These are phyloP conservation scores for Candida sp. DNA, from an alignment of 1,139 yeast genomes.

Conservation along the genomic window DNA sequence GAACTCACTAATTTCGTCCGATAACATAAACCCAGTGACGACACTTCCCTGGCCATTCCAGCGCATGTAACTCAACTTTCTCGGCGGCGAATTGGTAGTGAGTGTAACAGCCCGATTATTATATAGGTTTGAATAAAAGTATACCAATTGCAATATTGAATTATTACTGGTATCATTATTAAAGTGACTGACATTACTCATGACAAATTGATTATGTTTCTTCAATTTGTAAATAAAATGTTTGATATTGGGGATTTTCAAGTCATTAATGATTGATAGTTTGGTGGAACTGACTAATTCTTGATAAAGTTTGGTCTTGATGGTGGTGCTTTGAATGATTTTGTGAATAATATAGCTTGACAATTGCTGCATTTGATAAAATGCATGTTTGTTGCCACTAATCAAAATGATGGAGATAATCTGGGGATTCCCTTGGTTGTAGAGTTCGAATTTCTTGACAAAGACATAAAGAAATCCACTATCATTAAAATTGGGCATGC, in stretches of 20 bases:
- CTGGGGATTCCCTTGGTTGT: slow-evolving; percentile 12
- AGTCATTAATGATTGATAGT: slow-evolving; percentile 32
- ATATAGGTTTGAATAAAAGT: slow-evolving; percentile 29
- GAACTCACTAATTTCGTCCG: slow-evolving; percentile 33
- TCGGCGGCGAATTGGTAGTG: slow-evolving; percentile 13
- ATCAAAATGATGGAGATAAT: slow-evolving; percentile 65
- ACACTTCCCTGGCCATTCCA: slow-evolving; percentile 17
- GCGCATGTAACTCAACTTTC: slow-evolving; percentile 32
- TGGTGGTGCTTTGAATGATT: slow-evolving; percentile 30
- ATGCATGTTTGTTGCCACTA: slow-evolving; percentile 80
- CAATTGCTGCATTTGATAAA: slow-evolving; percentile 66
- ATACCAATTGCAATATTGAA: slow-evolving; percentile 22
- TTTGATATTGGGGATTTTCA: slow-evolving; percentile 56
- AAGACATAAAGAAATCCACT: slow-evolving; percentile 85
- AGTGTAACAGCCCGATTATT: slow-evolving; percentile 7
- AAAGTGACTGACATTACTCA: slow-evolving; percentile 23
- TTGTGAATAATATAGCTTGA: slow-evolving; percentile 51
- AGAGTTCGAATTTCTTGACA: slow-evolving; percentile 54
- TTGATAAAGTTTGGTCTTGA: slow-evolving; percentile 33
- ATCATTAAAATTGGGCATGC: slow-evolving; percentile 86
- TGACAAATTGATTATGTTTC: slow-evolving; percentile 37
- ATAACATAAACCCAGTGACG: slow-evolving; percentile 37
- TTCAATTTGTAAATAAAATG: slow-evolving; percentile 83
- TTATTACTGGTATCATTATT: slow-evolving; percentile 9
- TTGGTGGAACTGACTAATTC: slow-evolving; percentile 20